phyloP scores from a whole-genome alignment of 768 basidiomycete genomes.

The Cantharellus cinnabarinus region DNA sequence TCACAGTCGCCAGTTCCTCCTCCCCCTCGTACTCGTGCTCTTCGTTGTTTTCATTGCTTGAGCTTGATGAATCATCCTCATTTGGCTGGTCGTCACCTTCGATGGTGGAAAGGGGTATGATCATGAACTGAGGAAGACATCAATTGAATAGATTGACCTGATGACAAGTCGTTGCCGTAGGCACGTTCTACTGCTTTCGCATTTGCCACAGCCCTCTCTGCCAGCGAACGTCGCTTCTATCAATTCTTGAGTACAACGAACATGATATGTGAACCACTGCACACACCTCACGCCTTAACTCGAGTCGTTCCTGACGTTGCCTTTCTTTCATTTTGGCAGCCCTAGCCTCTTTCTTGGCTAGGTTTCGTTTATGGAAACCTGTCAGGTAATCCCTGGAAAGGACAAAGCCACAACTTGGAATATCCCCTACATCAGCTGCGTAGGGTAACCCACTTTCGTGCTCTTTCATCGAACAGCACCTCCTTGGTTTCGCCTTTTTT shows the following conservation, averaged over 20 bases:
- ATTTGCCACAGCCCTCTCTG: conserved; percentile 60
- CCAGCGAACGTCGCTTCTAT: conserved; percentile 58
- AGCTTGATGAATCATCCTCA: conserved; percentile 4
- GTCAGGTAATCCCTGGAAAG: conserved; percentile 63
- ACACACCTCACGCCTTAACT: conserved; percentile 59
- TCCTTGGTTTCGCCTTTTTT: conserved; percentile 53
- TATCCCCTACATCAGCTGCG: neutral
- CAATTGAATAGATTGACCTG: neutral
- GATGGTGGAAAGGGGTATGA: neutral
- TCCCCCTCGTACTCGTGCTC: conserved; percentile 67
- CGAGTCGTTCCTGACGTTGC: conserved; percentile 55
- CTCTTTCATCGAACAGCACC: conserved; percentile 71
- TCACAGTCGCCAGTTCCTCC: conserved; percentile 72
- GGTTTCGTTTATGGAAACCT: conserved; percentile 83
- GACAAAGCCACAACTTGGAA: neutral
- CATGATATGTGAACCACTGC: neutral
- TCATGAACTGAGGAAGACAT: neutral
- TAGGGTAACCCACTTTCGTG: conserved; percentile 35
- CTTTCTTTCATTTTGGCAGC: conserved; percentile 52
- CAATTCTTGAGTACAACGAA: conserved; percentile 1
- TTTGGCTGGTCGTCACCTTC: neutral
- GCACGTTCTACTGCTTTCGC: conserved; percentile 58
- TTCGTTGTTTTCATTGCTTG: conserved; percentile 17
- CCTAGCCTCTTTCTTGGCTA: conserved; percentile 59
- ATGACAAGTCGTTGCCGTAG: conserved; percentile 6